Evolutionary conservation across 441 rosid species (phyloP).

Genomic region (Euphorbia celastroides): DNA sequence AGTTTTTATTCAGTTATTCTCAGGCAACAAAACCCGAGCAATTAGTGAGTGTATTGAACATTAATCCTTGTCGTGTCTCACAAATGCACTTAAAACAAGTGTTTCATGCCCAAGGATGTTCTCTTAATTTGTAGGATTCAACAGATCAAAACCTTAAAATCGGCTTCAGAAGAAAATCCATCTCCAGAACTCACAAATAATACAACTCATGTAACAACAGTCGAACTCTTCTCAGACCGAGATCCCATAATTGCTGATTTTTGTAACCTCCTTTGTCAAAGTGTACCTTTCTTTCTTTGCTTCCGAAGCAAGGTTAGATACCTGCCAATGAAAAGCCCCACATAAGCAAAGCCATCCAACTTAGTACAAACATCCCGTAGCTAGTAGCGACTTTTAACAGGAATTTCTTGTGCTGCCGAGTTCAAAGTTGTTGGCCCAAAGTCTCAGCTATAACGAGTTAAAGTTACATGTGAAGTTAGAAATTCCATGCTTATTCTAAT

Average conservation of each 20-base stretch:
- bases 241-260: conserved; percentile 85
- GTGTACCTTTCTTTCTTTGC: conserved; percentile 62
- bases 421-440: not conserved
- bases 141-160: not conserved
- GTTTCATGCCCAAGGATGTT: not conserved
- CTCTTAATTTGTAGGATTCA: not conserved
- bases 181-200: not conserved
- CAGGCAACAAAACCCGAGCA: not conserved
- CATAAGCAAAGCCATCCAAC: conserved; percentile 3
- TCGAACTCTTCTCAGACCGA: conserved; percentile 44
- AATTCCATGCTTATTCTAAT: not conserved
- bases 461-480: not conserved
- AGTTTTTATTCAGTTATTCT: not conserved
- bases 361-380: not conserved
- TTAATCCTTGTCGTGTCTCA: not conserved
- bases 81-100: not conserved
- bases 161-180: not conserved
- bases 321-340: conserved; percentile 38
- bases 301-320: conserved; percentile 57
- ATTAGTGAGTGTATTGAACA: not conserved
- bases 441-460: not conserved
- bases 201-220: too few relatives aligned
- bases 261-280: conserved; percentile 71
- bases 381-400: not conserved
- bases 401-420: not conserved